Conservation (phyloP, 192 early-diverging fungal species). For the Backusella tuberculispora region DNA sequence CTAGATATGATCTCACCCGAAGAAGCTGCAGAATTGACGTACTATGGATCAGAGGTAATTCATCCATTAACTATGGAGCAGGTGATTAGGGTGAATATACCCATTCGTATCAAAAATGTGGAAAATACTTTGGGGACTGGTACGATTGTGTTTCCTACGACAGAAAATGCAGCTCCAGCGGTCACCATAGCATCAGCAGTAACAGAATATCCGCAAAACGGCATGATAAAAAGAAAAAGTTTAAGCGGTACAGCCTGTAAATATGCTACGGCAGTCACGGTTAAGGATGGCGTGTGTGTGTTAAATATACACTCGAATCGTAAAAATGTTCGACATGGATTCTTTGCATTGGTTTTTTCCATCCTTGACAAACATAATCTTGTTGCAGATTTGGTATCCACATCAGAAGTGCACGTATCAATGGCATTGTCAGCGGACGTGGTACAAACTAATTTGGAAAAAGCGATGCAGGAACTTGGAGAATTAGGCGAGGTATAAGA, state of each 20-base stretch:
- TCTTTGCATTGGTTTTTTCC: conserved; percentile 87
- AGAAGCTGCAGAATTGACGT: conserved; percentile 92
- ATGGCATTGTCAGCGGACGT: conserved; percentile 64
- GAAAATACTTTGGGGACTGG: conserved; percentile 83
- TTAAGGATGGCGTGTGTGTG: conserved; percentile 87
- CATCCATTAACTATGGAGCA: conserved; percentile 98
- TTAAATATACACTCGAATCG: conserved; percentile 92
- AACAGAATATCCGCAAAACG: no score
- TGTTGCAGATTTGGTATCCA: conserved; percentile 84
- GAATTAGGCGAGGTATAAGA: conserved; percentile 71
- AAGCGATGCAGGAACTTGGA: conserved; percentile 68
- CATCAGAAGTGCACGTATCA: conserved; percentile 83
- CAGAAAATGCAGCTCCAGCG: background rate
- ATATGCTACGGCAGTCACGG: conserved; percentile 90
- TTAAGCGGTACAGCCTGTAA: conserved; percentile 25
- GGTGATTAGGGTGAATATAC: conserved; percentile 89
- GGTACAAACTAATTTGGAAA: conserved; percentile 56
- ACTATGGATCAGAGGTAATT: conserved; percentile 87
- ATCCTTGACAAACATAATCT: conserved; percentile 82
- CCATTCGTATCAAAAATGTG: conserved; percentile 95
- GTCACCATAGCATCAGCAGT: no score
- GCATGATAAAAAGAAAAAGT: background rate
- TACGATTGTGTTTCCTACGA: conserved; percentile 83
- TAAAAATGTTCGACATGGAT: conserved; percentile 87
- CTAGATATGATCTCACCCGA: conserved; percentile 86